Conservation (phyloP, 2,329 filamentous ascomycete genomes). For the Botrytis porri region DNA sequence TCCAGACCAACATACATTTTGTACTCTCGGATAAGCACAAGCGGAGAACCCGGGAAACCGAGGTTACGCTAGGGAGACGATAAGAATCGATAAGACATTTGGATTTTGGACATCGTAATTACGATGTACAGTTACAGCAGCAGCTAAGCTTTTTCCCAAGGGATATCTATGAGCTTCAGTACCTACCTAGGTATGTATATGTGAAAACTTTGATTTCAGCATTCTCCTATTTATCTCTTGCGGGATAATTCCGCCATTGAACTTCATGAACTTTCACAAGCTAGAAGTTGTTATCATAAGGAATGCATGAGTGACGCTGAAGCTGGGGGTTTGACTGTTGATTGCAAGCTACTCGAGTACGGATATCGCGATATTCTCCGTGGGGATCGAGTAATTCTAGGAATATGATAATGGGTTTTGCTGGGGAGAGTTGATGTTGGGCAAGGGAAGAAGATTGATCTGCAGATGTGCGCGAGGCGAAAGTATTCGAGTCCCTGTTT, state of each 20-base stretch:
- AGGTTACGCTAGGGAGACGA: neutral
- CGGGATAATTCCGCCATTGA: neutral
- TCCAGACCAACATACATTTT: neutral
- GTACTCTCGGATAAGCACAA: neutral
- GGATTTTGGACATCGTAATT: no score
- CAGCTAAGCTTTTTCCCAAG: neutral
- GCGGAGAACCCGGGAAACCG: conserved; percentile 12
- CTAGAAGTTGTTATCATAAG: neutral
- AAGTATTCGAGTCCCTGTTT: neutral
- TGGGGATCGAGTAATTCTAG: neutral
- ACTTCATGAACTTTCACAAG: neutral
- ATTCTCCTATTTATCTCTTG: neutral
- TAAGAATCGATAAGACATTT: neutral
- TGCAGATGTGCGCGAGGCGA: neutral
- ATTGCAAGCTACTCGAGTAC: no score
- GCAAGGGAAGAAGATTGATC: neutral
- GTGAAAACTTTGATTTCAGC: neutral
- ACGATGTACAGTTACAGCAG: neutral
- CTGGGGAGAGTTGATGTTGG: neutral
- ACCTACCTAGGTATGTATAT: no score
- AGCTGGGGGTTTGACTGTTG: neutral
- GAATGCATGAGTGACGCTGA: neutral
- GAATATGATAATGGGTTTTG: neutral
- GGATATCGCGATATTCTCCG: neutral
- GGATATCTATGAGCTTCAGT: neutral